Evolutionary conservation across 345 rosid genomes (phyloP).

Genomic region (Arabidopsis suecica): DNA sequence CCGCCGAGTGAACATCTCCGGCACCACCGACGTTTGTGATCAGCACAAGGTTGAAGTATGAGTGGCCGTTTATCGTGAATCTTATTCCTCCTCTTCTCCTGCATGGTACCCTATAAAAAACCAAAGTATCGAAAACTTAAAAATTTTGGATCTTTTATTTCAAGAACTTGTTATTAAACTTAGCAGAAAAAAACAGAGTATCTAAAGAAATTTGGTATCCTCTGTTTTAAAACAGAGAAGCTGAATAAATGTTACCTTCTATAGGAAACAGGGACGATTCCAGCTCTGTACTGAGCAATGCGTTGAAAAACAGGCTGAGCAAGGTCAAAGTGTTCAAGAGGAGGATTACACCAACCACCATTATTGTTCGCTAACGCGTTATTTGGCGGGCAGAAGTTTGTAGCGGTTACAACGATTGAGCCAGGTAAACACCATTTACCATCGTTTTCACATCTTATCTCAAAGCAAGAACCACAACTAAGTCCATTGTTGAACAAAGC

Average conservation of each 20-base stretch:
- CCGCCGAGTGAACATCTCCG: constrained; percentile 56
- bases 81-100: constrained; percentile 60
- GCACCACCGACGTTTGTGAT: constrained; percentile 70
- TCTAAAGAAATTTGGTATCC: not conserved
- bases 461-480: constrained; percentile 71
- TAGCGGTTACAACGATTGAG: constrained; percentile 60
- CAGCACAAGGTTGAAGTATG: constrained; percentile 61
- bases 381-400: constrained; percentile 72
- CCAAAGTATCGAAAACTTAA: not conserved
- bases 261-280: constrained; percentile 65
- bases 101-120: constrained; percentile 56
- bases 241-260: constrained; percentile 43
- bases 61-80: constrained; percentile 63
- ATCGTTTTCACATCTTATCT: constrained; percentile 61
- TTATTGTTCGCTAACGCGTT: constrained; percentile 56
- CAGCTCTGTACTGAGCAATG: constrained; percentile 62
- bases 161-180: too few relatives aligned
- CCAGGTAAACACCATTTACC: constrained; percentile 65
- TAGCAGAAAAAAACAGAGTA: too few relatives aligned
- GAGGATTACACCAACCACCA: constrained; percentile 80
- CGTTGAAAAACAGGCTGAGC: constrained; percentile 65
- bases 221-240: constrained; percentile 7
- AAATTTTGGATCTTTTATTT: too few relatives aligned
- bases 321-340: constrained; percentile 66
- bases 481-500: constrained; percentile 64